Percentiles rank a stretch among this genome's conserved stretches.
Conservation (phyloP, 768 basidiomycete species). For the Amanita muscaria region DNA sequence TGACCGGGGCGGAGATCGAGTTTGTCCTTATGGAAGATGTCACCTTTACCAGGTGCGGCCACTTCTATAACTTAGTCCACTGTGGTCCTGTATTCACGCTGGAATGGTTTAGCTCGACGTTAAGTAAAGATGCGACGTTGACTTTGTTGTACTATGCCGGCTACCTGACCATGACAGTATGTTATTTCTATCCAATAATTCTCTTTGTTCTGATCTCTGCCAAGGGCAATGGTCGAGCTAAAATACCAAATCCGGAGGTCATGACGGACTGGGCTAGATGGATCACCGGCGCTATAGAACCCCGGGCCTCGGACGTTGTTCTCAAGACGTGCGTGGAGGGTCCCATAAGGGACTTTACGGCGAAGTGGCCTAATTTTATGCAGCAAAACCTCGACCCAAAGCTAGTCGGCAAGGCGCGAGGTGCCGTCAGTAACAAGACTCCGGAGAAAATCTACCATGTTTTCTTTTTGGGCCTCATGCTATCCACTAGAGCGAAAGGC, state of each 20-base stretch:
- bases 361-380: constrained; percentile 11
- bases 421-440: constrained; percentile 10
- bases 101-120: constrained; percentile 6
- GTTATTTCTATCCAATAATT: constrained; percentile 10
- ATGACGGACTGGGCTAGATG: constrained; percentile 11
- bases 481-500: constrained; percentile 4
- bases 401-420: constrained; percentile 10
- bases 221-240: constrained; percentile 9
- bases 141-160: constrained; percentile 13
- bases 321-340: constrained; percentile 10
- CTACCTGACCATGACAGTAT: constrained; percentile 13
- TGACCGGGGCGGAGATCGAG: constrained; percentile 9
- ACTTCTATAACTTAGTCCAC: constrained; percentile 11
- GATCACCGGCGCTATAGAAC: constrained; percentile 7
- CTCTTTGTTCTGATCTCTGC: constrained; percentile 8
- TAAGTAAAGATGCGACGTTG: constrained; percentile 9
- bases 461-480: constrained; percentile 9
- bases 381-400: constrained; percentile 10
- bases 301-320: constrained; percentile 7
- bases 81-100: constrained; percentile 9
- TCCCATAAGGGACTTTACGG: constrained; percentile 8
- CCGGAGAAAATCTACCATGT: constrained; percentile 8
- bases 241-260: constrained; percentile 11
- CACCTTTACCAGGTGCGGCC: constrained; percentile 6
- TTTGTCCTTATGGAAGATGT: constrained; percentile 10